Evolutionary conservation across 495 filamentous ascomycete genomes (phyloP), one percentile per base, ranked within the genome.

Genomic region (Tetracladium marchalianum): DNA sequence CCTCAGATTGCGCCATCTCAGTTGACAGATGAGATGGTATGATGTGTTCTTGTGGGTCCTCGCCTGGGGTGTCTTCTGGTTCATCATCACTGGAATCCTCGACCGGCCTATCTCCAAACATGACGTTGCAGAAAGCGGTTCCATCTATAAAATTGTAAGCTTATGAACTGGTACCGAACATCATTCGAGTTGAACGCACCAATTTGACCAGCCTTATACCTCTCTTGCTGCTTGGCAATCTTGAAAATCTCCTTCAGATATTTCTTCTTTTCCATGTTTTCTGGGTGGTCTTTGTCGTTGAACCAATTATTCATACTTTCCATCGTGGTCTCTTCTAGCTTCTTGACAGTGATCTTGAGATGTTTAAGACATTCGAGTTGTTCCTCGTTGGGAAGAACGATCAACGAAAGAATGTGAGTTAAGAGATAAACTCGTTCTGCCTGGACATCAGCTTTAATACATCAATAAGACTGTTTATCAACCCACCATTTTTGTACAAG

Each of bases 401-500:
- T 56, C 56, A 75, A 46, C n/a, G 39, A 70, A 34, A 85, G 65
- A 37, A 85, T 81, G 51, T 84, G 78, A 11, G 70, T 69, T 10
- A 84, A 64, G 4, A 85, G 70, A 12, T 65, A 61, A 6, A 84
- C 66, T 5, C 81, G 72, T 49, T 83, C 81, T 85, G 35, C 6
- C 16, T 16, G 11, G 5, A 12, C 5, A 17, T 36, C 10, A n/a
- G 13, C 15, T 11, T 17, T 9, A 36, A 3, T 11, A n/a, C 31
- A 35, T 16, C 11, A 36, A 16, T 7, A 32, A 19, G 17, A 37
- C 8, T 13, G 6, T 11, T 1, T 11, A 40, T 45, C 5, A 11
- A 24, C 77, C 62, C 64, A 92, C 87, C 79, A 48, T 75, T 73
- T 67, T 85, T 94, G 53, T 71, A 69, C 27, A 89, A 54, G 61